phyloP scores from a whole-genome alignment of 1,139 yeast species.

The Hansenula lynferdii region DNA sequence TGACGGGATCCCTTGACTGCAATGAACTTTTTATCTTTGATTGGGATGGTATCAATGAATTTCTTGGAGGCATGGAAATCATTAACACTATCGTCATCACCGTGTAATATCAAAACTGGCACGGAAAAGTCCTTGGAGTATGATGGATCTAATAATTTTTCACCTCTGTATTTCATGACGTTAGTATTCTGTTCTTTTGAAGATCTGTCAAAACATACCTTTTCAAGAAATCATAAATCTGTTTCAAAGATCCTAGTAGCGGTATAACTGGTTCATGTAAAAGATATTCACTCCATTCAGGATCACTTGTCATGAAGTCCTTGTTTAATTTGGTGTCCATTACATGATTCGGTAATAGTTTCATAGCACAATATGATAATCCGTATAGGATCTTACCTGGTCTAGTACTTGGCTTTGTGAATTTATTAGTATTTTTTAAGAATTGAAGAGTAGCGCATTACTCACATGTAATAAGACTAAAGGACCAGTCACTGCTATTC shows the following conservation, averaged over 20 bases:
- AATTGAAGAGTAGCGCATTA: not conserved
- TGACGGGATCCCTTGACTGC: slow-evolving; percentile 36
- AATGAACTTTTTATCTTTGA: slow-evolving; percentile 23
- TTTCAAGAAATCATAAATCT: slow-evolving; percentile 58
- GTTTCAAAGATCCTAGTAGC: slow-evolving; percentile 40
- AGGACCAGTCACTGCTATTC: slow-evolving; percentile 65
- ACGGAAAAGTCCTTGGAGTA: slow-evolving; percentile 40
- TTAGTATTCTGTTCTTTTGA: slow-evolving; percentile 4
- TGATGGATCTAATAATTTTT: slow-evolving; percentile 38
- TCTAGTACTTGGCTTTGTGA: slow-evolving; percentile 37
- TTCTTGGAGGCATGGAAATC: slow-evolving; percentile 47
- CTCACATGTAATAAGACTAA: slow-evolving; percentile 47
- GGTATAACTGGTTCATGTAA: slow-evolving; percentile 38
- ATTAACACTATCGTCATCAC: slow-evolving; percentile 49
- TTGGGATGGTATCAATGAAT: slow-evolving; percentile 36
- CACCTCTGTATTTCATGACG: slow-evolving; percentile 43
- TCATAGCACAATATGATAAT: slow-evolving; percentile 44
- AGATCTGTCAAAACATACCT: slow-evolving; percentile 16
- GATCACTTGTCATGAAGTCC: slow-evolving; percentile 53
- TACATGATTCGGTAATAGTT: slow-evolving; percentile 46
- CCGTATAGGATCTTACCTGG: slow-evolving; percentile 47
- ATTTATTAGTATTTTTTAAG: slow-evolving; percentile 8
- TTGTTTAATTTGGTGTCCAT: slow-evolving; percentile 53
- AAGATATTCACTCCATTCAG: slow-evolving; percentile 42
- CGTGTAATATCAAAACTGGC: slow-evolving; percentile 50